Percentiles rank a stretch among this genome's conserved stretches.
These are phyloP conservation scores for Talaromyces sp. DNA, from an alignment of 2,329 filamentous ascomycete genomes.

Conservation along the genomic window DNA sequence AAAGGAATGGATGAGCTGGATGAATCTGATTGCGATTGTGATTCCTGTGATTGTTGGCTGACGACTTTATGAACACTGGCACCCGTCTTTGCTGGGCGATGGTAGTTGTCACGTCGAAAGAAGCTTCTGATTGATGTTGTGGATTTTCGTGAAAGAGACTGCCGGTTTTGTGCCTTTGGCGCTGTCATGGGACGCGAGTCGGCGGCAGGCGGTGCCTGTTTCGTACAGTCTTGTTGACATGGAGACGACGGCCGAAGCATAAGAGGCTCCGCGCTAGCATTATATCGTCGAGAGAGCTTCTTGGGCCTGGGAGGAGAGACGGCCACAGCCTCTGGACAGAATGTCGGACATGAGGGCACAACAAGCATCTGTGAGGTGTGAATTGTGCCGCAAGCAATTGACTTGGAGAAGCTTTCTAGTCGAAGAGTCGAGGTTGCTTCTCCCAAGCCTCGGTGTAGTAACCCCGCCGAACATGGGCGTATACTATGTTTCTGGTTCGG, in stretches of 20 bases:
- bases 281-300: background rate
- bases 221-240: background rate
- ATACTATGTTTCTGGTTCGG: background rate
- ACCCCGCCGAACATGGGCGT: background rate
- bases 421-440: background rate
- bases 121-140: constrained; percentile 4
- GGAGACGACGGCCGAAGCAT: constrained; percentile 15
- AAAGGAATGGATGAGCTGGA: background rate
- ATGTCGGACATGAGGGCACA: constrained; percentile 8
- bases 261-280: constrained; percentile 10
- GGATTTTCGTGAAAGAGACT: constrained; percentile 2
- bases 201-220: background rate
- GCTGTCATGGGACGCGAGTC: constrained; percentile 14
- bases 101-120: constrained; percentile 30
- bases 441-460: background rate
- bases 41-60: background rate
- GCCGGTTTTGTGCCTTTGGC: background rate
- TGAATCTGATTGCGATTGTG: background rate
- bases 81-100: constrained; percentile 20
- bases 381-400: constrained; percentile 2
- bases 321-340: constrained; percentile 2
- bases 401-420: constrained; percentile 1
- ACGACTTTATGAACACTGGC: background rate
- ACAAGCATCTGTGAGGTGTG: constrained; percentile 7
- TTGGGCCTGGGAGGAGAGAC: background rate